phyloP scores from a whole-genome alignment of 106 monocot species.

The Platanthera zijinensis region DNA sequence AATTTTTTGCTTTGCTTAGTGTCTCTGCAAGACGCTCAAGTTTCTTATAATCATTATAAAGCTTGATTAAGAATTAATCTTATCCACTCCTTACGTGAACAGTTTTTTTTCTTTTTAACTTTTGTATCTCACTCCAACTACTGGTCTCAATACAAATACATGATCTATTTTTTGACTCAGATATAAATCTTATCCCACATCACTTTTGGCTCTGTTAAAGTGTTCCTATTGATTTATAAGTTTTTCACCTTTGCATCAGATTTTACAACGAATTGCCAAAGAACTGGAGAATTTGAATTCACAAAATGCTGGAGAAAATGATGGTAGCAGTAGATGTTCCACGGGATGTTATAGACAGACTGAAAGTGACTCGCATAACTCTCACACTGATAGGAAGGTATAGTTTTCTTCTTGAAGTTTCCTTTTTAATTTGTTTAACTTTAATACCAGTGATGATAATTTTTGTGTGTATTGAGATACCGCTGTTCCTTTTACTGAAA shows the following conservation, averaged over 20 bases:
- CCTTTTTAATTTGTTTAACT: neutral
- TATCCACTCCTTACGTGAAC: neutral
- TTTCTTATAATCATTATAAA: neutral
- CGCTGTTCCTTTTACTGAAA: neutral
- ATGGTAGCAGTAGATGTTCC: neutral
- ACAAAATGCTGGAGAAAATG: neutral
- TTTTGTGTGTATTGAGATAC: neutral
- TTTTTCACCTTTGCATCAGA: conserved; percentile 11
- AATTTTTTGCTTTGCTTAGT: neutral
- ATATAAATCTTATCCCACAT: neutral
- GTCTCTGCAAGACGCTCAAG: neutral
- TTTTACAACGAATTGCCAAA: conserved; percentile 10
- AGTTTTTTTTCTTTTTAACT: neutral
- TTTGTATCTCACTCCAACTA: neutral
- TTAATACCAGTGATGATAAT: neutral
- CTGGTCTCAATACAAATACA: neutral
- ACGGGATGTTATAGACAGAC: neutral
- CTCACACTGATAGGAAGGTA: neutral
- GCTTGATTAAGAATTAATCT: neutral
- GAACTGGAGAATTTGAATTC: conserved; percentile 21
- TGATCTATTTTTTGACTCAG: neutral
- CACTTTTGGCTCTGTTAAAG: neutral
- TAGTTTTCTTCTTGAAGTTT: neutral
- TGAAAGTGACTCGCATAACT: neutral
- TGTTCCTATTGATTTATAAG: neutral